These are phyloP conservation scores for Apiospora kogelbergensis DNA, from an alignment of 2,329 filamentous ascomycete genomes.

Conservation along the genomic window DNA sequence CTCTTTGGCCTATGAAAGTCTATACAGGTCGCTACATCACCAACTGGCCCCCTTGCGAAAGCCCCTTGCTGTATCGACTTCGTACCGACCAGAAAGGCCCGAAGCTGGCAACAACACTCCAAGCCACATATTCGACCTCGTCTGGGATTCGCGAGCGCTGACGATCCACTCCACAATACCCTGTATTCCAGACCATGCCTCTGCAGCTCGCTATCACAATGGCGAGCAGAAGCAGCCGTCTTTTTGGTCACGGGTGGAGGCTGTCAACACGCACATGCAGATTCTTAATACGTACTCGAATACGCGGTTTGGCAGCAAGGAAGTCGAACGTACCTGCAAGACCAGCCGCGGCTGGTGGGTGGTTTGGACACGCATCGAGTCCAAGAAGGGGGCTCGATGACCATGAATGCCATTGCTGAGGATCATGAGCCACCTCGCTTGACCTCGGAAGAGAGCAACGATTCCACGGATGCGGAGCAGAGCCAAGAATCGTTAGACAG, in stretches of 20 bases:
- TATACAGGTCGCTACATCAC: slow-evolving; percentile 61
- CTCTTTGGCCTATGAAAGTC: slow-evolving; percentile 52
- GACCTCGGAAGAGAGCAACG: not conserved
- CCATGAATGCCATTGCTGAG: not conserved
- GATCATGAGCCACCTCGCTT: not conserved
- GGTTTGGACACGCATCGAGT: slow-evolving; percentile 61
- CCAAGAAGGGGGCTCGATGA: slow-evolving; percentile 16
- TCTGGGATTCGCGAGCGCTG: slow-evolving; percentile 59
- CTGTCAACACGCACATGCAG: slow-evolving; percentile 64
- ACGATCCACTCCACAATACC: slow-evolving; percentile 65
- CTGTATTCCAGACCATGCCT: slow-evolving; percentile 56
- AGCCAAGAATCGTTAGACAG: not conserved
- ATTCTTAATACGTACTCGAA: slow-evolving; percentile 57
- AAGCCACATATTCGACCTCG: slow-evolving; percentile 58
- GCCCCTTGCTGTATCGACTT: slow-evolving; percentile 55
- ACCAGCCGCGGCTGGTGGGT: slow-evolving; percentile 70
- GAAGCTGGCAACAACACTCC: slow-evolving; percentile 29
- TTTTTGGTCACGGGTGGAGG: slow-evolving; percentile 61
- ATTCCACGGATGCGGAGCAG: not conserved
- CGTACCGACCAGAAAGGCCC: slow-evolving; percentile 55
- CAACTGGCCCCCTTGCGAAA: slow-evolving; percentile 61
- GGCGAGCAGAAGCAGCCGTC: slow-evolving; percentile 22
- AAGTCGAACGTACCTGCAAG: slow-evolving; percentile 63
- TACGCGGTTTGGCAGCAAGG: slow-evolving; percentile 42
- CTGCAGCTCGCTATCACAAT: slow-evolving; percentile 17